Evolutionary conservation across 176 grass and related monocot genomes (phyloP).

Genomic region (Eleusine indica): DNA sequence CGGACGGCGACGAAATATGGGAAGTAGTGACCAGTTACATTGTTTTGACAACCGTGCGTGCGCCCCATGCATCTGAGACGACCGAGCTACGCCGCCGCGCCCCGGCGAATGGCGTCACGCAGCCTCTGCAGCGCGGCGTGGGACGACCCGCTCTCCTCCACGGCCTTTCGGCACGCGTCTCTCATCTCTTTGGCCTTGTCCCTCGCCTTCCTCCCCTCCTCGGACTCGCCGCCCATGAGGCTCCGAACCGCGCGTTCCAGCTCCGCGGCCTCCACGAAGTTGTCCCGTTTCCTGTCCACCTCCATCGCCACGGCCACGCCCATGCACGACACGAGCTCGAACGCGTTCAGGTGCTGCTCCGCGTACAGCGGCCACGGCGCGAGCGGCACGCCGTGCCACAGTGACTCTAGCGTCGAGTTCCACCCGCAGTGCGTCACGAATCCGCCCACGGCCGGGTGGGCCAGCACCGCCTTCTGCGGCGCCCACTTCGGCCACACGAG

Average conservation of each 20-base stretch:
- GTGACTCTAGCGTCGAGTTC: conserved; percentile 64
- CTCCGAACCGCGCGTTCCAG: conserved; percentile 42
- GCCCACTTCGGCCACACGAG: conserved; percentile 44
- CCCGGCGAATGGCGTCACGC: not conserved
- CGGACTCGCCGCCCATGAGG: conserved; percentile 33
- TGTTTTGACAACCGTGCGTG: too few relatives aligned
- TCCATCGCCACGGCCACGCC: conserved; percentile 39
- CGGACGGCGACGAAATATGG: too few relatives aligned
- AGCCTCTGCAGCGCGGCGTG: conserved; percentile 39
- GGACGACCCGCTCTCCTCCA: conserved; percentile 53
- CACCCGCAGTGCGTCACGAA: conserved; percentile 82
- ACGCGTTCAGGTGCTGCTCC: conserved; percentile 69
- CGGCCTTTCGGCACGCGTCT: conserved; percentile 43
- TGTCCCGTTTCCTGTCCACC: conserved; percentile 26
- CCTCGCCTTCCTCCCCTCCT: conserved; percentile 47
- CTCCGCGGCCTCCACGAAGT: conserved; percentile 43
- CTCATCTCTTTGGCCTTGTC: conserved; percentile 50
- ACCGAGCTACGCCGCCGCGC: not conserved
- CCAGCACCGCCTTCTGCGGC: conserved; percentile 49
- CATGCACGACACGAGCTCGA: conserved; percentile 25
- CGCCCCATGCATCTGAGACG: too few relatives aligned
- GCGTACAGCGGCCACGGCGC: conserved; percentile 52
- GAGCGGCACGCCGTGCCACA: conserved; percentile 57
- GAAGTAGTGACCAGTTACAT: too few relatives aligned
- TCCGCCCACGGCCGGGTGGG: conserved; percentile 28